These are phyloP conservation scores for Pleurotus citrinopileatus DNA, from an alignment of 768 basidiomycete genomes.

Conservation along the genomic window DNA sequence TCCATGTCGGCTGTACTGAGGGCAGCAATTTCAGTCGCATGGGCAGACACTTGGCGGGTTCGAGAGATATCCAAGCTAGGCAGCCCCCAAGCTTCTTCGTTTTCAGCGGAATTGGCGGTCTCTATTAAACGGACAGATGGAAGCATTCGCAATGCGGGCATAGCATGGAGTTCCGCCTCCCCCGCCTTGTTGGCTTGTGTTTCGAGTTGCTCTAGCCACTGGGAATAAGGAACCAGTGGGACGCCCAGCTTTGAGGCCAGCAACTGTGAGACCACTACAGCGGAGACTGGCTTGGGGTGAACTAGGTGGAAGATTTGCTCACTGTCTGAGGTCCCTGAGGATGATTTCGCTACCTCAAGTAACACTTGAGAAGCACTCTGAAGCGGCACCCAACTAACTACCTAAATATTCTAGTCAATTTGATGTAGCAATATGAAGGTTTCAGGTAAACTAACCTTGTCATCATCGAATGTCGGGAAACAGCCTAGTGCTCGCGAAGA, in stretches of 20 bases:
- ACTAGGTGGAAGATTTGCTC: slow-evolving; percentile 17
- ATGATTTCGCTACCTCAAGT: slow-evolving; percentile 18
- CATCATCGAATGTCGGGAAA: slow-evolving; percentile 14
- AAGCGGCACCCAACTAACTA: slow-evolving; percentile 23
- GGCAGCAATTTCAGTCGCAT: neutral
- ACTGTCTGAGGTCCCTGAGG: neutral
- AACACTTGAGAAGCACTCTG: slow-evolving; percentile 21
- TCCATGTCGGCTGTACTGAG: neutral
- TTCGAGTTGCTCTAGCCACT: slow-evolving; percentile 20
- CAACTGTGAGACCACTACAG: slow-evolving; percentile 15
- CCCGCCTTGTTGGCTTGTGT: neutral
- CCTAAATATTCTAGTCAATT: slow-evolving; percentile 3
- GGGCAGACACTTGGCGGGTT: neutral
- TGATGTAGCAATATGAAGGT: neutral
- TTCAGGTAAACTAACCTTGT: slow-evolving; percentile 8
- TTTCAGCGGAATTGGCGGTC: neutral
- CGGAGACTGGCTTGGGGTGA: slow-evolving; percentile 21
- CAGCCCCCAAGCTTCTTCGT: neutral
- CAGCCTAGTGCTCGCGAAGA: slow-evolving; percentile 13
- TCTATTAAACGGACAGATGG: neutral
- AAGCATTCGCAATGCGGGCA: neutral
- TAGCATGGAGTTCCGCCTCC: neutral
- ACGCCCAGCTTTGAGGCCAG: slow-evolving; percentile 17
- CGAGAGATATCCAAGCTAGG: neutral
- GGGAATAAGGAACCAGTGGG: slow-evolving; percentile 21